These are phyloP conservation scores for Sphaerostilbella broomeana DNA, from an alignment of 2,329 filamentous ascomycete genomes.

Conservation along the genomic window DNA sequence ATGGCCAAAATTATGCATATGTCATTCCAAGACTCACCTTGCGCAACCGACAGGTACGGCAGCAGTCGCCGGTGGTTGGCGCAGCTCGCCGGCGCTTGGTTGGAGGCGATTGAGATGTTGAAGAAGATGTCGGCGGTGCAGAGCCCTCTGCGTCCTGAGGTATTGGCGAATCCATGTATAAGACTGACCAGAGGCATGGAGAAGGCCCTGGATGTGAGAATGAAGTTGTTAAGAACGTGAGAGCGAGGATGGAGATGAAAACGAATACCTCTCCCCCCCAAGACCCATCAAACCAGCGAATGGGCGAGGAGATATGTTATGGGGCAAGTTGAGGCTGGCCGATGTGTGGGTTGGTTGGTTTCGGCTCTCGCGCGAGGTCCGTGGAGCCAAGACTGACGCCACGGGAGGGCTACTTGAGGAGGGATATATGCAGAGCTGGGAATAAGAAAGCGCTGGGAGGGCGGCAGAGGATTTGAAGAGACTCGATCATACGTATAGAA, in stretches of 20 bases:
- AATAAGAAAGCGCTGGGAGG: not conserved
- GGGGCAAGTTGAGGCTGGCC: constrained; percentile 13
- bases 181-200: constrained; percentile 6
- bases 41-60: constrained; percentile 32
- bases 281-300: constrained; percentile 6
- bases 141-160: constrained; percentile 12
- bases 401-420: no score
- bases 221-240: constrained; percentile 3
- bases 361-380: constrained; percentile 15
- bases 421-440: no score
- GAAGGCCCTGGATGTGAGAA: constrained; percentile 4
- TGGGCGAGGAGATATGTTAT: constrained; percentile 9
- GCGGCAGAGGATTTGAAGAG: no score
- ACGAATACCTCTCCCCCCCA: constrained; percentile 1
- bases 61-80: constrained; percentile 25
- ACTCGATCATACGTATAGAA: no score
- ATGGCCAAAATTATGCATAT: not conserved
- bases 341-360: constrained; percentile 5
- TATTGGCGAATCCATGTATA: constrained; percentile 13
- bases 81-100: constrained; percentile 29
- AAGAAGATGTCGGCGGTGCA: constrained; percentile 12
- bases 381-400: constrained; percentile 12
- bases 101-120: constrained; percentile 17
- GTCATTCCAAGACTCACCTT: constrained; percentile 24
- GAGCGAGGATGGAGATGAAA: constrained; percentile 6